Evolutionary conservation across 768 basidiomycete species (phyloP).

Genomic region (Pulveroboletus ravenelii): DNA sequence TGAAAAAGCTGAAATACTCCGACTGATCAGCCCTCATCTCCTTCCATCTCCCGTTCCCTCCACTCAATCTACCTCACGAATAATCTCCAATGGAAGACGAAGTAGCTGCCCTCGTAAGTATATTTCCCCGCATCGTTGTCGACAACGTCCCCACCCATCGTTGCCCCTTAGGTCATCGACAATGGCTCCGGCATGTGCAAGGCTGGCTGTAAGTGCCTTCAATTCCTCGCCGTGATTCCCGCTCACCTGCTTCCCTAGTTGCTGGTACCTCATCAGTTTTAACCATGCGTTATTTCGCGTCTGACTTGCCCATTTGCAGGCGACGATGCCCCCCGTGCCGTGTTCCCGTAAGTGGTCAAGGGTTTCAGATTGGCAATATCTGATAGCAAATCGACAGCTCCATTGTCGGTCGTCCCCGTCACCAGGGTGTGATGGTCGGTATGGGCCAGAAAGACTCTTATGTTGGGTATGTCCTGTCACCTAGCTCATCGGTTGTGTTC

Average conservation of each 20-base stretch:
- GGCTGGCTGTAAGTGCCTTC: conserved; percentile 80
- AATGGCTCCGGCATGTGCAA: conserved; percentile 99
- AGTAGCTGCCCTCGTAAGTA: conserved; percentile 50
- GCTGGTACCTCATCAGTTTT: conserved; percentile 44
- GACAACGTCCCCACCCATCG: not conserved
- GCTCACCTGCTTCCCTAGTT: conserved; percentile 39
- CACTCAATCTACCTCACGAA: conserved; percentile 22
- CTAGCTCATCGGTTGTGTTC: conserved; percentile 10
- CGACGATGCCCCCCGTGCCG: conserved; percentile 87
- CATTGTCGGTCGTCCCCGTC: conserved; percentile 91
- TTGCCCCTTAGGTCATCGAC: conserved; percentile 65
- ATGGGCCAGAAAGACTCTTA: conserved; percentile 98
- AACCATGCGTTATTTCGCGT: not conserved
- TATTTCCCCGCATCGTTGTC: not conserved
- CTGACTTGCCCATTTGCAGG: conserved; percentile 41
- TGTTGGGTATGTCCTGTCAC: conserved; percentile 58
- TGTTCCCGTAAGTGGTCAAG: conserved; percentile 77
- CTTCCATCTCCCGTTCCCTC: conserved; percentile 16
- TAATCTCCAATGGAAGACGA: conserved; percentile 55
- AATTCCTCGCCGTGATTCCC: conserved; percentile 4
- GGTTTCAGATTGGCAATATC: conserved; percentile 3
- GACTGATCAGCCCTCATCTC: conserved; percentile 20
- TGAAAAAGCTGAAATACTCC: conserved; percentile 26
- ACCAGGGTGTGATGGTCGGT: conserved; percentile 94
- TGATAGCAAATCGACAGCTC: conserved; percentile 45